A percentile compares a stretch with the other conserved stretches of the same genome.
Evolutionary conservation across 2,329 filamentous ascomycete species (phyloP).

Genomic region (Nothomitra cinnamomea): DNA sequence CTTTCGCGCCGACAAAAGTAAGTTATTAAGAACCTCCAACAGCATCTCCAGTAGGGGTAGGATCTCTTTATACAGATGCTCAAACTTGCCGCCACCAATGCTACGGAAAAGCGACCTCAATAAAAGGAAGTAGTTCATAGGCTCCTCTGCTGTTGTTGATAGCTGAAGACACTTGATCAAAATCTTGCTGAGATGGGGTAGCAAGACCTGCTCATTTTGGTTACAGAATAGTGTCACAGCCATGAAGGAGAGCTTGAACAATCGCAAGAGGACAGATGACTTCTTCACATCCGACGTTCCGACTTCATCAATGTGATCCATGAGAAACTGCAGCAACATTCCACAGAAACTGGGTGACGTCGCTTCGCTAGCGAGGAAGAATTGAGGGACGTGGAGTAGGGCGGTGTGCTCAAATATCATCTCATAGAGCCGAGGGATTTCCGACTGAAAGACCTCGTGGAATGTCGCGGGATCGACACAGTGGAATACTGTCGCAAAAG

Average conservation of each 20-base stretch:
- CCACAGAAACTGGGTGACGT: conserved; percentile 96
- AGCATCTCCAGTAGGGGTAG: conserved; percentile 93
- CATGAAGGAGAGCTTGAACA: conserved; percentile 99
- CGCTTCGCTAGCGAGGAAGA: conserved; percentile 95
- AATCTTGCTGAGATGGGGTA: conserved; percentile 93
- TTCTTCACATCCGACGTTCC: conserved; percentile 83
- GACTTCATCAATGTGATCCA: conserved; percentile 91
- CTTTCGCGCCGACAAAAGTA: conserved; percentile 79
- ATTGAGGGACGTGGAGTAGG: conserved; percentile 88
- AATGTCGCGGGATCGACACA: conserved; percentile 97
- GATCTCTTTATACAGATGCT: conserved; percentile 96
- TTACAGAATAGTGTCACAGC: conserved; percentile 88
- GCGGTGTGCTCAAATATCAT: conserved; percentile 96
- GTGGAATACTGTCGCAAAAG: conserved; percentile 95
- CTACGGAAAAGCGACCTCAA: conserved; percentile 85
- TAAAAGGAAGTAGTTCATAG: conserved; percentile 96
- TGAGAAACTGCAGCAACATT: conserved; percentile 93
- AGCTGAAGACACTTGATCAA: conserved; percentile 94
- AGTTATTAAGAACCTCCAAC: conserved; percentile 87
- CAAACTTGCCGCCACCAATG: conserved; percentile 92
- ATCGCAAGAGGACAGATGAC: conserved; percentile 75
- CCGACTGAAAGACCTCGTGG: conserved; percentile 93
- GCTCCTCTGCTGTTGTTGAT: conserved; percentile 87
- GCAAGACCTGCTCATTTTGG: conserved; percentile 87
- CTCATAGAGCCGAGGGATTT: conserved; percentile 91